phyloP scores from a whole-genome alignment of 495 filamentous ascomycete genomes.

The Daldinia grandis region DNA sequence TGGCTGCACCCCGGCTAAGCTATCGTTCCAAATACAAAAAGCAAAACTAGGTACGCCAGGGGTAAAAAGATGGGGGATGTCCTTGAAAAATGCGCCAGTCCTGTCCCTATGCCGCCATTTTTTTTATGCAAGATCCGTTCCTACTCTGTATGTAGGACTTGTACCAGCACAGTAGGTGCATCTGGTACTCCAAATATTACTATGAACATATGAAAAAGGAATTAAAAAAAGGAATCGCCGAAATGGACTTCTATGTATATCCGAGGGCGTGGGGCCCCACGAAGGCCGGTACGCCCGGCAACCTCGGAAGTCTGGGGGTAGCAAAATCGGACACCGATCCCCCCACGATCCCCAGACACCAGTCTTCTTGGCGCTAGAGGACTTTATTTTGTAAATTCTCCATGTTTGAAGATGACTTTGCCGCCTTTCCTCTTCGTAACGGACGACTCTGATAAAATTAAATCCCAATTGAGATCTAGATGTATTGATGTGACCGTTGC shows the following conservation, averaged over 20 bases:
- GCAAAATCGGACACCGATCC: conserved; percentile 24
- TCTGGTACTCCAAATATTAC: conserved; percentile 23
- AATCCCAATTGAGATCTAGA: conserved; percentile 16
- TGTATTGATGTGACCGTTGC: conserved; percentile 9
- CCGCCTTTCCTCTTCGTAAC: neutral
- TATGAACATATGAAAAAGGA: conserved; percentile 23
- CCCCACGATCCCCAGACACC: conserved; percentile 10
- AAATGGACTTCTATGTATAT: conserved; percentile 17
- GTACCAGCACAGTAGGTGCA: conserved; percentile 27
- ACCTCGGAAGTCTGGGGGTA: conserved; percentile 21
- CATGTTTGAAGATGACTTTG: conserved; percentile 1
- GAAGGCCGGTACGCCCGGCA: conserved; percentile 30
- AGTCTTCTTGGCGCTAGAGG: conserved; percentile 15
- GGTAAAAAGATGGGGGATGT: conserved; percentile 9
- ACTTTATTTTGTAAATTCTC: conserved; percentile 3
- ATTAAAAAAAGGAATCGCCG: conserved; percentile 21
- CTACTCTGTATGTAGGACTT: conserved; percentile 37
- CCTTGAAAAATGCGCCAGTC: conserved; percentile 35
- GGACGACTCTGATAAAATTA: neutral
- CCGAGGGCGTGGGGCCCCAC: conserved; percentile 37
- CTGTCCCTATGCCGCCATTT: conserved; percentile 27
- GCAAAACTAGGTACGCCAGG: conserved; percentile 24
- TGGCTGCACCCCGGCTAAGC: conserved; percentile 9
- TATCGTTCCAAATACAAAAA: conserved; percentile 14
- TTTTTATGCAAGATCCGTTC: conserved; percentile 41